A percentile compares a stretch with the other conserved stretches of the same genome.
Conservation (phyloP, 2,329 filamentous ascomycete genomes). For the Westerdykella sp. region DNA sequence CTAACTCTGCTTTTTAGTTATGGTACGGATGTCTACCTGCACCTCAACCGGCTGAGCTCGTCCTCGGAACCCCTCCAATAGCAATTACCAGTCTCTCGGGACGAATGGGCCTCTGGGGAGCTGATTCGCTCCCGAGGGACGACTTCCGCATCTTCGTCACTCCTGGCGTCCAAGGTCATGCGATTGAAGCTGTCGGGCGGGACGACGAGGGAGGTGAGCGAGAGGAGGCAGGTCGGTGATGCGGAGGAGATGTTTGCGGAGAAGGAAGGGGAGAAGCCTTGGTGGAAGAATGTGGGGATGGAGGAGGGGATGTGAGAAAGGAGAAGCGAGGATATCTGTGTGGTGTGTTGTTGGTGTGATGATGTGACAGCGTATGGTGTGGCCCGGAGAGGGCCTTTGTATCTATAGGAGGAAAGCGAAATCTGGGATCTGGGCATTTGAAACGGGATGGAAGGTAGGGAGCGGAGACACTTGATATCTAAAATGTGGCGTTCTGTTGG, state of each 20-base stretch:
- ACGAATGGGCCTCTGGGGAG: conserved; percentile 47
- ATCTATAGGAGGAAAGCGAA: not conserved
- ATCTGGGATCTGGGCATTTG: conserved; percentile 1
- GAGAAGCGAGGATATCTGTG: not conserved
- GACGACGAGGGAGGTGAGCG: conserved; percentile 60
- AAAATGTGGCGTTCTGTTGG: no score
- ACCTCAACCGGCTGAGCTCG: conserved; percentile 90
- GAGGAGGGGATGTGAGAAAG: conserved; percentile 40
- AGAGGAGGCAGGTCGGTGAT: conserved; percentile 86
- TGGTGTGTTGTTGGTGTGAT: not conserved
- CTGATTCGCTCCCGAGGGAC: conserved; percentile 53
- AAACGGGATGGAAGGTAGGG: not conserved
- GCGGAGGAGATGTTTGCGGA: conserved; percentile 64
- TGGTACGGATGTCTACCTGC: conserved; percentile 96
- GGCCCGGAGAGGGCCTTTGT: not conserved
- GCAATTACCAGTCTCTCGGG: conserved; percentile 81
- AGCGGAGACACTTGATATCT: no score
- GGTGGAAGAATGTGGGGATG: conserved; percentile 47
- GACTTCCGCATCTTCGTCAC: conserved; percentile 28
- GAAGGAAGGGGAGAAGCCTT: conserved; percentile 25
- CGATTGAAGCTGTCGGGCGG: conserved; percentile 61
- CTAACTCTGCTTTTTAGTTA: conserved; percentile 54
- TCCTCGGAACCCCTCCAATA: conserved; percentile 97
- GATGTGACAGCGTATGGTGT: not conserved
- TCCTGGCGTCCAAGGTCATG: conserved; percentile 48